phyloP scores from a whole-genome alignment of 306 rosid species.

The Inga oerstediana region DNA sequence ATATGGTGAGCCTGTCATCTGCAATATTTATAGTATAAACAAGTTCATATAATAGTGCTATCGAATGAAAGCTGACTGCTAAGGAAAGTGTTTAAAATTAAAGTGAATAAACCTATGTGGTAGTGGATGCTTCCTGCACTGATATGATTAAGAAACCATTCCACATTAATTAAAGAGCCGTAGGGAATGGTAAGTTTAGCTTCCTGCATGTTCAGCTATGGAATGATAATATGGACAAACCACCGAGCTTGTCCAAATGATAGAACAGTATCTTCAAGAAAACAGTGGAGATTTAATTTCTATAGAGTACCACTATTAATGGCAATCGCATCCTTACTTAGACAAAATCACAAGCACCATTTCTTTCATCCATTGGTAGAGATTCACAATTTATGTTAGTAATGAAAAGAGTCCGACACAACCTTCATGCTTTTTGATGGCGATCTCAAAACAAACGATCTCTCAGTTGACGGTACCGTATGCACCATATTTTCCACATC shows the following conservation, averaged over 20 bases:
- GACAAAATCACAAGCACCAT: not conserved
- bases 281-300: too few relatives aligned
- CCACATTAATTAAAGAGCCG: too few relatives aligned
- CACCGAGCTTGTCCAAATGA: too few relatives aligned
- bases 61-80: not conserved
- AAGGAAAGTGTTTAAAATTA: not conserved
- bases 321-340: too few relatives aligned
- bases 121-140: too few relatives aligned
- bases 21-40: slow-evolving; percentile 22
- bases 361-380: not conserved
- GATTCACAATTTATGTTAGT: not conserved
- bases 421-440: slow-evolving; percentile 51
- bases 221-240: too few relatives aligned
- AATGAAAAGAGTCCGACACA: not conserved
- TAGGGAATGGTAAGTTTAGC: too few relatives aligned
- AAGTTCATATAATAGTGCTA: not conserved
- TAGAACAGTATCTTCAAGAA: too few relatives aligned
- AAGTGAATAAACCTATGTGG: not conserved
- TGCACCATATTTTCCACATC: slow-evolving; percentile 47
- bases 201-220: too few relatives aligned
- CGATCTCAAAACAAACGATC: slow-evolving; percentile 35
- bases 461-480: slow-evolving; percentile 31
- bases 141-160: too few relatives aligned
- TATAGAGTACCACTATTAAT: too few relatives aligned
- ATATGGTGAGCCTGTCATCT: slow-evolving; percentile 58